These are phyloP conservation scores for Drechmeria coniospora DNA, from an alignment of 2,329 filamentous ascomycete species.

Conservation along the genomic window DNA sequence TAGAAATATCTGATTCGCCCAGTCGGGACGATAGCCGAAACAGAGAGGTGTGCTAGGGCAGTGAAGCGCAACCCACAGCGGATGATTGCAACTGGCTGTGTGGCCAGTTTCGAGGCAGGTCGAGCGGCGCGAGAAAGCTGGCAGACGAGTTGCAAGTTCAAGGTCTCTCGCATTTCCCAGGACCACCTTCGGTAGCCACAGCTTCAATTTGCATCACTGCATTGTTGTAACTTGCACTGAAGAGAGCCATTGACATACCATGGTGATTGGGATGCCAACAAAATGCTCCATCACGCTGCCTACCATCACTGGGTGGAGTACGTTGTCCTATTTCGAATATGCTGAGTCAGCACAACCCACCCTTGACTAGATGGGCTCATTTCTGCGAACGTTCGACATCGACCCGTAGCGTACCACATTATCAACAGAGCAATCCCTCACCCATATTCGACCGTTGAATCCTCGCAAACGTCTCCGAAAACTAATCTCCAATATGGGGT, in stretches of 20 bases:
- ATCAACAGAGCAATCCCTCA: conserved; percentile 11
- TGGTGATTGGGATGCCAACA: background rate
- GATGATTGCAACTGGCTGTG: background rate
- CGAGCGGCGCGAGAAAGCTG: conserved; percentile 6
- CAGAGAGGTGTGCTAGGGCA: conserved; percentile 7
- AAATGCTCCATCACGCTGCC: background rate
- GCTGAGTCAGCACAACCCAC: conserved; percentile 20
- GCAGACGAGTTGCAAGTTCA: conserved; percentile 8
- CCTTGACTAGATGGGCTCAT: conserved; percentile 23
- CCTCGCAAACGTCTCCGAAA: conserved; percentile 9
- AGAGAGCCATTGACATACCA: background rate
- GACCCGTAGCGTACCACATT: conserved; percentile 11
- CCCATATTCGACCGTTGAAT: conserved; percentile 9
- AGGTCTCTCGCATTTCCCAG: conserved; percentile 16
- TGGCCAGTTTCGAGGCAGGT: conserved; percentile 3
- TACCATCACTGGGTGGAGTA: conserved; percentile 2
- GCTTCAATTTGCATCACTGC: conserved; percentile 9
- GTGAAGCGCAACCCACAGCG: conserved; percentile 3
- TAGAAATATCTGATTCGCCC: conserved; percentile 4
- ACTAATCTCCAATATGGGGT: conserved; percentile 25
- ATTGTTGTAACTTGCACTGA: too few relatives aligned
- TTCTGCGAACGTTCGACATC: conserved; percentile 16
- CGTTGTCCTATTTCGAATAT: conserved; percentile 1
- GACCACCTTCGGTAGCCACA: conserved; percentile 7
- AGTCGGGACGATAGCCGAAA: conserved; percentile 1